Percentiles rank a stretch among this genome's conserved stretches.
These are phyloP conservation scores for Phialemonium atrogriseum DNA, from an alignment of 2,329 filamentous ascomycete species.

Conservation along the genomic window DNA sequence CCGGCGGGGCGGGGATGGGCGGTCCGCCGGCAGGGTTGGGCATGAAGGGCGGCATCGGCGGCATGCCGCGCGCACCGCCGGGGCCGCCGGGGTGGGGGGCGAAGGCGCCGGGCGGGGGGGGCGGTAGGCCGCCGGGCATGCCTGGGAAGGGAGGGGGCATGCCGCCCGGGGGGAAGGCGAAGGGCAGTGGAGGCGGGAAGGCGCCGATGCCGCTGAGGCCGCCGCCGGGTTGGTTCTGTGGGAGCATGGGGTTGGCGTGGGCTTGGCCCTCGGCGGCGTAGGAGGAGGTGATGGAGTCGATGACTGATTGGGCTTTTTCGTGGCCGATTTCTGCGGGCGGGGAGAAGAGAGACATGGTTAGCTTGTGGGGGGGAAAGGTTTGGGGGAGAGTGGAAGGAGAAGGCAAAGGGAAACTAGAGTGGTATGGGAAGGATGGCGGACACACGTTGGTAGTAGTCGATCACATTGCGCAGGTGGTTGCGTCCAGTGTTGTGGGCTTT, in stretches of 20 bases:
- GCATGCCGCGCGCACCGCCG: not conserved
- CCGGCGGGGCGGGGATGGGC: slow-evolving; percentile 16
- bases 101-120: slow-evolving; percentile 18
- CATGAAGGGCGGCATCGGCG: slow-evolving; percentile 34
- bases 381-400: not conserved
- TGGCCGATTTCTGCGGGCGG: slow-evolving; percentile 79
- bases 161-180: slow-evolving; percentile 36
- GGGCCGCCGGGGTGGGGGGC: slow-evolving; percentile 24
- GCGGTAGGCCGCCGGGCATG: slow-evolving; percentile 22
- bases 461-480: slow-evolving; percentile 94
- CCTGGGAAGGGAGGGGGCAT: slow-evolving; percentile 49
- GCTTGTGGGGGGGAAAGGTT: slow-evolving; percentile 5
- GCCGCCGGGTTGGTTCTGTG: slow-evolving; percentile 55
- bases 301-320: slow-evolving; percentile 96
- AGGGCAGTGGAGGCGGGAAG: slow-evolving; percentile 46
- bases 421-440: too few relatives aligned
- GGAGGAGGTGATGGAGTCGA: slow-evolving; percentile 93
- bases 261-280: slow-evolving; percentile 92
- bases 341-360: slow-evolving; percentile 4
- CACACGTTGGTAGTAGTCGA: slow-evolving; percentile 94
- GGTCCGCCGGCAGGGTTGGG: slow-evolving; percentile 22
- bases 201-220: slow-evolving; percentile 47
- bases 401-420: slow-evolving; percentile 4
- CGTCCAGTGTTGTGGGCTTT: slow-evolving; percentile 96
- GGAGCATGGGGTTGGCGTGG: slow-evolving; percentile 75